Base-by-base conservation (phyloP, 495 filamentous ascomycete species). In the Podospora pseudocomata region DNA sequence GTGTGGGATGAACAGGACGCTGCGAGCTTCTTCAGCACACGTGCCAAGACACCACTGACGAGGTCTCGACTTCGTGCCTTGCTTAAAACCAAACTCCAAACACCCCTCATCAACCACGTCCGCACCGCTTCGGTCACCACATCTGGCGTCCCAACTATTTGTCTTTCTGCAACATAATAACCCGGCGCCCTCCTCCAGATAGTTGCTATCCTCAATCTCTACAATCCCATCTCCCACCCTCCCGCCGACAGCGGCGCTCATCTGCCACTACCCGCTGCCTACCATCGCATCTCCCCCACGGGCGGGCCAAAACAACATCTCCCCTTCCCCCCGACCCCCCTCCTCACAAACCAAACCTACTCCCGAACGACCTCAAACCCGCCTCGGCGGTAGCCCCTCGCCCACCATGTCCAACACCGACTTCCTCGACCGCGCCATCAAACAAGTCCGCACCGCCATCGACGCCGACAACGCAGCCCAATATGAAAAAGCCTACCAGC, bases 391-490 rank as follows among this genome's bases (percentile, higher is more conserved):
- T 60, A 20, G 16, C 34, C 11, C 11, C 28, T 13, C 4, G 9
- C 34, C 26, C 20, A 78, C 65, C 73, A 98, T 99, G 95, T 96
- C 93, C 72, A 96, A 97, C 77, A 96, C 93, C 75, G 94, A 98
- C 80, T 99, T 98, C 74, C 86, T 98, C 71, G 92, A 92, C 75
- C 91, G 94, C 73, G 95, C 95, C 63, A 97, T 99, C 83, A 91
- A 93, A 71, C 88, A 89, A 72, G 96, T 98, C 70, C 96, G 97
- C 81, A 94, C 94, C 79, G 95, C 95, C 73, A 97, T 99, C 83
- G 94, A 97, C 79, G 86, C 89, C 74, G 95, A 99, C 85, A 96
- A 92, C 68, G 89, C 90, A n/a, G 91, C 90, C 70, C 91, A 98
- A 72, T 99, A 98, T 79, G 92, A 97, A 70, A 92, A 95, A 77